Evolutionary conservation across 2,329 filamentous ascomycete species (phyloP).

Genomic region (Stachybotrys chartarum): DNA sequence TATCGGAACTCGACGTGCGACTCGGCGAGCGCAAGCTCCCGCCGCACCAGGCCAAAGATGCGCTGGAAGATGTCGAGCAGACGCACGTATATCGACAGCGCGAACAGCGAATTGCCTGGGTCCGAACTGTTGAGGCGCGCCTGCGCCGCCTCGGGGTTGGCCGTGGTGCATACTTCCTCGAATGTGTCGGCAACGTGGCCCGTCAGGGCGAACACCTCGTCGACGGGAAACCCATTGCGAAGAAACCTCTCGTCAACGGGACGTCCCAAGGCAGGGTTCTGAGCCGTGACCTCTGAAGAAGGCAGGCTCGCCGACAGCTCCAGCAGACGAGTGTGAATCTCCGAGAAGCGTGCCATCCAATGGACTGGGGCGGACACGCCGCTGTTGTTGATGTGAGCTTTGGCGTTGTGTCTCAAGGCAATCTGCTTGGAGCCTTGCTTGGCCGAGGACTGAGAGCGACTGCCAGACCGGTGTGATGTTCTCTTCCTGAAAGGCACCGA

Average conservation of each 20-base stretch:
- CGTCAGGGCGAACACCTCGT: conserved; percentile 33
- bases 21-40: conserved; percentile 20
- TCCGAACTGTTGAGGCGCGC: conserved; percentile 20
- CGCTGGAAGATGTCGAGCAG: conserved; percentile 33
- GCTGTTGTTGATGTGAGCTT: conserved; percentile 10
- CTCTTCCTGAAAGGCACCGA: neutral
- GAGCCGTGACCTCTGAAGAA: conserved; percentile 13
- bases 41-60: conserved; percentile 28
- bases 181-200: conserved; percentile 27
- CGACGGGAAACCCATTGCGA: conserved; percentile 27
- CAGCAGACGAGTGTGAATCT: conserved; percentile 29
- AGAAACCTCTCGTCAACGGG: conserved; percentile 15
- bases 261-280: conserved; percentile 8
- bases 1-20: conserved; percentile 20
- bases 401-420: conserved; percentile 15
- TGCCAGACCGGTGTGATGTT: conserved; percentile 14
- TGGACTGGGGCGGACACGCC: conserved; percentile 14
- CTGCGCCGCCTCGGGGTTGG: conserved; percentile 3
- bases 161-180: conserved; percentile 13
- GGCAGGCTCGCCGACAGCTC: conserved; percentile 27
- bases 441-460: conserved; percentile 13
- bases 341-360: conserved; percentile 32
- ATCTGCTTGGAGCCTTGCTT: conserved; percentile 24
- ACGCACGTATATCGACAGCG: conserved; percentile 29
- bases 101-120: conserved; percentile 29